phyloP scores from a whole-genome alignment of 768 basidiomycete species.

The Cubamyces sp. region DNA sequence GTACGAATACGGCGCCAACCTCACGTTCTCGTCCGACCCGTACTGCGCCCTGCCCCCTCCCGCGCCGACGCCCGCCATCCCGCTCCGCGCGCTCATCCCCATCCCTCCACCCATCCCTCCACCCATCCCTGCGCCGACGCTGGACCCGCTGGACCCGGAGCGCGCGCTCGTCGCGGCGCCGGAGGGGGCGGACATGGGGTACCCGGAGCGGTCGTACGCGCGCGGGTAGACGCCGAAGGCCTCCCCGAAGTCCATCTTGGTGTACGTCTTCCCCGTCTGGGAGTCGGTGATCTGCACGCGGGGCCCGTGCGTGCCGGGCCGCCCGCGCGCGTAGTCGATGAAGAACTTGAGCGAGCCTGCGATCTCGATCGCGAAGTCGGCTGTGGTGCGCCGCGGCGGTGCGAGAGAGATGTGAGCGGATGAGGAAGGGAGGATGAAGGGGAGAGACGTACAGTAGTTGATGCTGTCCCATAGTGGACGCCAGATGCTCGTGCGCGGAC shows the following conservation, averaged over 20 bases:
- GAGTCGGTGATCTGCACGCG: conserved; percentile 30
- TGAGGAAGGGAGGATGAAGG: not conserved
- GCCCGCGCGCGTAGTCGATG: conserved; percentile 44
- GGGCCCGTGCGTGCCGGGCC: conserved; percentile 30
- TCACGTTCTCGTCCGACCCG: conserved; percentile 41
- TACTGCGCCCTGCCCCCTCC: conserved; percentile 1
- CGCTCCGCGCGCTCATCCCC: conserved; percentile 15
- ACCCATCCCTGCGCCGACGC: not conserved
- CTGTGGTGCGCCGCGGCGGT: conserved; percentile 40
- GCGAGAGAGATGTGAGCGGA: not conserved
- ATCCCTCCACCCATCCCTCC: conserved; percentile 21
- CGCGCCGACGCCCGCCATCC: not conserved
- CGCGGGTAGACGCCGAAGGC: conserved; percentile 41
- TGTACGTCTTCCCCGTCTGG: conserved; percentile 31
- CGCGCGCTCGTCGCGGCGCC: conserved; percentile 2
- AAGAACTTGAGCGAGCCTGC: conserved; percentile 64
- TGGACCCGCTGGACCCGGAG: not conserved
- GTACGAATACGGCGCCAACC: conserved; percentile 43
- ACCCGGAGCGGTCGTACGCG: conserved; percentile 23
- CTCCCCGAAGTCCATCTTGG: conserved; percentile 41
- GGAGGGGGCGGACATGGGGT: conserved; percentile 18
- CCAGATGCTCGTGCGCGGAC: conserved; percentile 59
- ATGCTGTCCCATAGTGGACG: conserved; percentile 73
- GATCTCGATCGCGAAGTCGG: conserved; percentile 73
- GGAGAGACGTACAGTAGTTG: conserved; percentile 46